These are phyloP conservation scores for Calonectria fujianensis DNA, from an alignment of 2,329 filamentous ascomycete genomes.

Conservation along the genomic window DNA sequence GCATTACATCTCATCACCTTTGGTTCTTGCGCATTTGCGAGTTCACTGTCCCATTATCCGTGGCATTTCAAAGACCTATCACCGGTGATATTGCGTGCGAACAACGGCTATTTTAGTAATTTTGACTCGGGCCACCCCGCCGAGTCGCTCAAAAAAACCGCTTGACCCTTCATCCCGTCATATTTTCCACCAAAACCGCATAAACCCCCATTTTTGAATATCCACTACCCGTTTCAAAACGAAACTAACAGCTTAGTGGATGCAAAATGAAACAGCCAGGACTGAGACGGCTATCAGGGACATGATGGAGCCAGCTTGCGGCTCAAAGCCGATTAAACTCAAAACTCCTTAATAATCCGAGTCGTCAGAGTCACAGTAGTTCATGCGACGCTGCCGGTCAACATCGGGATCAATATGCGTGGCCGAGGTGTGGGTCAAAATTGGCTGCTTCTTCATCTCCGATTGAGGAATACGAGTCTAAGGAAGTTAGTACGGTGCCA, in stretches of 20 bases:
- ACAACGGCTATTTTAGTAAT: not conserved
- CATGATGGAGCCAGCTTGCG: not conserved
- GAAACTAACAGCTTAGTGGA: not conserved
- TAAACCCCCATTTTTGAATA: not conserved
- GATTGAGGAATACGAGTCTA: slow-evolving; percentile 47
- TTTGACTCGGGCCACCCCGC: not conserved
- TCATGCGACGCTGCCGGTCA: slow-evolving; percentile 45
- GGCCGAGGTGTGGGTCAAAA: slow-evolving; percentile 34
- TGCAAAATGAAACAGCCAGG: slow-evolving; percentile 6
- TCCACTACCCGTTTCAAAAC: not conserved
- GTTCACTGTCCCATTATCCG: not conserved
- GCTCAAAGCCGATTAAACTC: not conserved
- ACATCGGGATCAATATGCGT: slow-evolving; percentile 42
- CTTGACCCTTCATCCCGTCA: not conserved
- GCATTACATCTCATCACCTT: slow-evolving; percentile 1
- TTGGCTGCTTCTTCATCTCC: slow-evolving; percentile 44
- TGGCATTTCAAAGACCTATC: slow-evolving; percentile 1
- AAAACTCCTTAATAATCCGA: slow-evolving; percentile 42
- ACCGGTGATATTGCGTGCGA: too few species aligned
- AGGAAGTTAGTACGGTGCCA: not conserved
- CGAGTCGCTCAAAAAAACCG: not conserved
- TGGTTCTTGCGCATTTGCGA: too few species aligned
- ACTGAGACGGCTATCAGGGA: not conserved
- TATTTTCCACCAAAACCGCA: not conserved
- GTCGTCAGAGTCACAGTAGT: slow-evolving; percentile 52